Evolutionary conservation across 148 eudicot species (phyloP).

Genomic region (Chenopodium quinoa): DNA sequence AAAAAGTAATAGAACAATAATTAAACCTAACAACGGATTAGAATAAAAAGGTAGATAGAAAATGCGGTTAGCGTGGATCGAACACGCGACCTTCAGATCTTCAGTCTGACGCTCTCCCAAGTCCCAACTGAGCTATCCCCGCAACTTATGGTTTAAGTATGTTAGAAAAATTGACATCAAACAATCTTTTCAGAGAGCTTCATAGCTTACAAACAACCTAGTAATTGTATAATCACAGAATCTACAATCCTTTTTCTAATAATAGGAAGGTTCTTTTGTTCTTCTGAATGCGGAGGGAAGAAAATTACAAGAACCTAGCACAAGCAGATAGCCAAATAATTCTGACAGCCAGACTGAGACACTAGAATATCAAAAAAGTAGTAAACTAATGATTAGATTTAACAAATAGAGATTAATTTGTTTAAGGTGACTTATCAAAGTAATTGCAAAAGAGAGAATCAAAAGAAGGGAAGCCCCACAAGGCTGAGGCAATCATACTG

Average conservation of each 20-base stretch:
- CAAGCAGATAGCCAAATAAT: not conserved
- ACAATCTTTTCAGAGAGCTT: not conserved
- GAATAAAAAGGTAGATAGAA: not conserved
- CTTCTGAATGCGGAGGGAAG: not conserved
- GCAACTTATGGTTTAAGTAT: not conserved
- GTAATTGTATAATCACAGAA: not conserved
- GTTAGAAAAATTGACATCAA: not conserved
- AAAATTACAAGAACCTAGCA: not conserved
- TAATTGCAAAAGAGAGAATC: not conserved
- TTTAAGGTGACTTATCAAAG: not conserved
- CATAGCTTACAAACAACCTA: not conserved
- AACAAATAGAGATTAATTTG: not conserved
- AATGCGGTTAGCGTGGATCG: slow-evolving; percentile 85
- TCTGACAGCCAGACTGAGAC: not conserved
- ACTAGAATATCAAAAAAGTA: not conserved
- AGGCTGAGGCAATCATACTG: slow-evolving; percentile 7
- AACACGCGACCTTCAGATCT: slow-evolving; percentile 85
- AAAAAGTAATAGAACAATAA: no score
- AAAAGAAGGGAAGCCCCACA: not conserved
- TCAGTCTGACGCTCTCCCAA: slow-evolving; percentile 56
- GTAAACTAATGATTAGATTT: not conserved
- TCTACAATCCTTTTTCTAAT: not conserved
- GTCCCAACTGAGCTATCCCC: slow-evolving; percentile 44
- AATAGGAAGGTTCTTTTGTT: not conserved
- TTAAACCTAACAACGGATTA: no score